Base-by-base conservation (phyloP, 176 grass and related monocot genomes). In the Areca catechu region DNA sequence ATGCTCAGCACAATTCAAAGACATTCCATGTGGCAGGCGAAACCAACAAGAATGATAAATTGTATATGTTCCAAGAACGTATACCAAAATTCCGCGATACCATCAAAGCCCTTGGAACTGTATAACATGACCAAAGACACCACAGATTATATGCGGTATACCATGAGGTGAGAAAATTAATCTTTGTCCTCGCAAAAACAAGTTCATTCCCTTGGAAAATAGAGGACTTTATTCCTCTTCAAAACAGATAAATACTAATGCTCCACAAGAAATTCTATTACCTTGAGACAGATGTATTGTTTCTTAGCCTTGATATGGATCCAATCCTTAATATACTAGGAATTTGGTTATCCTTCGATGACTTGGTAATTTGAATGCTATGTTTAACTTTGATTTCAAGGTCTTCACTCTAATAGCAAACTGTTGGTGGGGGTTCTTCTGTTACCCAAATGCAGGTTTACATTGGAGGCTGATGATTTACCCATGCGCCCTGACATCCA, bases 141-240 rank as follows among this genome's bases (percentile, higher is more conserved):
- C 66, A 82, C 83, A 3, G 92, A 97, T 57, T 97, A 97, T 73
- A 21, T 84, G 10, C 88, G 92, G 92, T 97, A 88, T 72, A 84
- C 77, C 12, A 85, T 86, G 61, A 83, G 89, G 89, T 95, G 70
- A 77, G 5, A 30, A 50, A 29, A 20, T n/a, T n/a, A n/a, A n/a
- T 58, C 29, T 2, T 34, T 50, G 22, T 55, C 15, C 15, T 37
- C n/a, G 14, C 6, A 14, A 18, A 25, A 75, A 49, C 30, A n/a
- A 57, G 19, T 12, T 57, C 29, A 34, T 34, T 34, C 30, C 6
- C 30, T 10, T 34, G 0, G 30, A 7, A n/a, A n/a, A 7, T 7
- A 34, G 30, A 9, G 30, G 30, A 34, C 30, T 7, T 34, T 34
- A 34, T 34, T 34, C 30, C 30, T 34, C 30, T 34, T 34, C 6